These are phyloP conservation scores for Corylus americana DNA, from an alignment of 306 rosid species.

Conservation along the genomic window DNA sequence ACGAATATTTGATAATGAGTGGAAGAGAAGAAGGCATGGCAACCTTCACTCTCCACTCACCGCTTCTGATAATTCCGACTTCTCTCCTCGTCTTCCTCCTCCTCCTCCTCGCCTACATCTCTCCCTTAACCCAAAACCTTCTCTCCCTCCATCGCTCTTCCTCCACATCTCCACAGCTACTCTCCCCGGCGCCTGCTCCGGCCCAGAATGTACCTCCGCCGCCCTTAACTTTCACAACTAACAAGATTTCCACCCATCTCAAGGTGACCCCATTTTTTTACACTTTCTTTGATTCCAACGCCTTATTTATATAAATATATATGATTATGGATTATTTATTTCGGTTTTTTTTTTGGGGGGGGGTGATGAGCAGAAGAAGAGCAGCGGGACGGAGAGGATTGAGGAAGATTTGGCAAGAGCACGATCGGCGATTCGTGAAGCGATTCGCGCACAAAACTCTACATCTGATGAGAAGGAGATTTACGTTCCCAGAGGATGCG, in stretches of 20 bases:
- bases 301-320: too few relatives aligned
- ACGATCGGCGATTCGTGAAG: slow-evolving; percentile 49
- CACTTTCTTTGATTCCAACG: too few relatives aligned
- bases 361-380: slow-evolving; percentile 1
- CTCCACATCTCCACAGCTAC: background rate
- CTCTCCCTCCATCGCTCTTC: background rate
- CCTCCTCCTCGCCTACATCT: background rate
- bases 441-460: slow-evolving; percentile 33
- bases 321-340: background rate
- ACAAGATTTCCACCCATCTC: background rate
- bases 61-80: background rate
- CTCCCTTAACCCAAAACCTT: background rate
- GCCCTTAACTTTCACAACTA: background rate
- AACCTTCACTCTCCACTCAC: background rate
- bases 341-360: background rate
- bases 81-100: background rate
- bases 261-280: background rate
- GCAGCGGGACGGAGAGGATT: slow-evolving; percentile 23
- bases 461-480: slow-evolving; percentile 38
- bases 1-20: too few relatives aligned
- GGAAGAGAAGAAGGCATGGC: background rate
- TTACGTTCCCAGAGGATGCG: slow-evolving; percentile 54
- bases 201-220: background rate
- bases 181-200: too few relatives aligned
- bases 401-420: slow-evolving; percentile 62